phyloP scores from a whole-genome alignment of 495 filamentous ascomycete species.

The Cryomyces minteri region DNA sequence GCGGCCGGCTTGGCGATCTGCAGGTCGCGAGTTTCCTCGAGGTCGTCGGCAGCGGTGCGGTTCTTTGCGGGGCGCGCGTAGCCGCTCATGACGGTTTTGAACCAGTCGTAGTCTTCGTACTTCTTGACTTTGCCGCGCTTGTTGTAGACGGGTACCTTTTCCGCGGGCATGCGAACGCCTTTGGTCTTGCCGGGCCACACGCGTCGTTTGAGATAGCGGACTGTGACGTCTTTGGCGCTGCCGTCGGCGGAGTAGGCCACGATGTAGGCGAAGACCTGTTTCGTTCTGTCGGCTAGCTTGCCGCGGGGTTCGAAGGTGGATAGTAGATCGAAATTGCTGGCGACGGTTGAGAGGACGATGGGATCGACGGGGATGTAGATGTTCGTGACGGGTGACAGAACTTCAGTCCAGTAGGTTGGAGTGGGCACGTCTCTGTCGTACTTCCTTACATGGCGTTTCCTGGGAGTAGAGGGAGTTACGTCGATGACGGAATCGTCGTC shows the following conservation, averaged over 20 bases:
- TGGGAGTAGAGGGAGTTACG: conserved; percentile 19
- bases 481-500: conserved; percentile 25
- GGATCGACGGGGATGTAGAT: conserved; percentile 65
- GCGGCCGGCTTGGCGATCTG: conserved; percentile 43
- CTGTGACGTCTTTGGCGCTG: conserved; percentile 88
- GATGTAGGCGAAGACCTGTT: conserved; percentile 85
- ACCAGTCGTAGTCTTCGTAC: conserved; percentile 71
- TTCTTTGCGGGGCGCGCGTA: conserved; percentile 44
- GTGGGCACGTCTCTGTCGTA: conserved; percentile 58
- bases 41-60: conserved; percentile 50
- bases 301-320: conserved; percentile 69
- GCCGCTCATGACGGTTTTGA: conserved; percentile 52
- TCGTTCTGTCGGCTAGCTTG: conserved; percentile 58
- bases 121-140: conserved; percentile 48
- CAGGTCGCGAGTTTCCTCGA: conserved; percentile 61
- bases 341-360: conserved; percentile 46
- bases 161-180: conserved; percentile 54
- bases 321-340: conserved; percentile 48
- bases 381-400: conserved; percentile 59
- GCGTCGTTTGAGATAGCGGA: conserved; percentile 72
- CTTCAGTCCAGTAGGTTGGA: conserved; percentile 89
- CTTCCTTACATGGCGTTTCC: conserved; percentile 22
- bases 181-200: conserved; percentile 83
- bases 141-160: conserved; percentile 65
- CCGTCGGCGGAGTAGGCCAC: conserved; percentile 70